Base-by-base conservation (phyloP, 306 rosid species). In the Leucaena leucocephala region DNA sequence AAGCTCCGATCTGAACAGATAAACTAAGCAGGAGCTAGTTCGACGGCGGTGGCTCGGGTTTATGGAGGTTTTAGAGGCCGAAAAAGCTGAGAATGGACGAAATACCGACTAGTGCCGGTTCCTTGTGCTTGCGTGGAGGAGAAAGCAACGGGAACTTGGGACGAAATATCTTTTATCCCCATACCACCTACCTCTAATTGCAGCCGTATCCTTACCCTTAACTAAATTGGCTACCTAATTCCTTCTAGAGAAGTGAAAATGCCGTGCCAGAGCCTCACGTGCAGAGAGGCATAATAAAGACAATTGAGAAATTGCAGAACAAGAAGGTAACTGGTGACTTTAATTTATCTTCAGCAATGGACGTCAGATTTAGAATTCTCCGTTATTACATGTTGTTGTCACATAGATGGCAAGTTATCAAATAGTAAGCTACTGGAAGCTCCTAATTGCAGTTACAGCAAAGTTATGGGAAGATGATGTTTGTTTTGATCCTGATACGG, bases 61-160 rank as follows among this genome's bases (percentile, higher is more conserved):
- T 61, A 27, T 52, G 78, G 76, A 55, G 86, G 81, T 59, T 50
- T 78, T 84, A 78, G 65, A 81, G 77, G 75, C 75, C 42, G 2
- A 63, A 72, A 75, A 76, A 38, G 48, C 36, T 61, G 57, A 48
- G 77, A 73, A 35, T 22, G 62, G 84, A 62, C 78, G 70, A 62
- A 43, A 44, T n/a, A 84, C 91, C 86, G 77, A 40, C 77, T 27
- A 58, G 4, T 73, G 80, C 90, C 91, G 80, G 94, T 88, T 8
- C 13, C 35, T 44, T 52, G 27, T 83, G 88, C 76, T 64, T 72
- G 76, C 86, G 90, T 82, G 91, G 80, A n/a, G 19, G 78, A 21
- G 76, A 74, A 82, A 68, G 73, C 21, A 63, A 84, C 15, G 16
- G 39, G 17, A 6, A 39, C 10, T 2, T 27, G 21, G 67, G 13